Evolutionary conservation across 176 grass and related monocot species (phyloP).

Genomic region (Aegilops speltoides): DNA sequence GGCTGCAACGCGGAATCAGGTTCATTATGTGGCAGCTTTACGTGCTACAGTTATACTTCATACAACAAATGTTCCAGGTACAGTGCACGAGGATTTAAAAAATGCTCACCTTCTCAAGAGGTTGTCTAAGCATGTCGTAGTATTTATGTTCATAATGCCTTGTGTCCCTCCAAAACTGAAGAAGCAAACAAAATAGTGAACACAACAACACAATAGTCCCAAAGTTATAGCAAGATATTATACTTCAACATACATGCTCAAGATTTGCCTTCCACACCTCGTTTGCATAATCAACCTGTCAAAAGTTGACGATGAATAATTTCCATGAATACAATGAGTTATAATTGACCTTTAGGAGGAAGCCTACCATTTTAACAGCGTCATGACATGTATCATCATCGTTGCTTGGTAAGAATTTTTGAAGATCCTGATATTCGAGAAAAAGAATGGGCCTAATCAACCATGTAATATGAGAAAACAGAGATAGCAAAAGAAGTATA

Average conservation of each 20-base stretch:
- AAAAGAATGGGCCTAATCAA: too few relatives aligned
- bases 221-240: not conserved
- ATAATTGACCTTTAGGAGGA: not conserved
- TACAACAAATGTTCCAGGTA: not conserved
- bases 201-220: not conserved
- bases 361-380: conserved; percentile 1
- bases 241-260: not conserved
- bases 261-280: conserved; percentile 1
- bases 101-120: conserved; percentile 15
- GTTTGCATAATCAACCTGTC: not conserved
- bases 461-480: not conserved
- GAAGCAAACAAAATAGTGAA: not conserved
- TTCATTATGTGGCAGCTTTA: too few relatives aligned
- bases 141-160: not conserved
- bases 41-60: too few relatives aligned
- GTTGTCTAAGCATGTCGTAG: not conserved
- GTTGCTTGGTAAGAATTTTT: not conserved
- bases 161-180: conserved; percentile 19
- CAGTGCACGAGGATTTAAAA: not conserved
- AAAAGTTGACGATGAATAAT: not conserved
- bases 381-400: not conserved
- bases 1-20: too few relatives aligned
- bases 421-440: not conserved
- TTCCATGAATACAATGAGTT: too few relatives aligned
- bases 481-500: not conserved